Evolutionary conservation across 2,329 filamentous ascomycete species (phyloP), one percentile per base, ranked within the genome.

Genomic region (Raffaelea arxii): DNA sequence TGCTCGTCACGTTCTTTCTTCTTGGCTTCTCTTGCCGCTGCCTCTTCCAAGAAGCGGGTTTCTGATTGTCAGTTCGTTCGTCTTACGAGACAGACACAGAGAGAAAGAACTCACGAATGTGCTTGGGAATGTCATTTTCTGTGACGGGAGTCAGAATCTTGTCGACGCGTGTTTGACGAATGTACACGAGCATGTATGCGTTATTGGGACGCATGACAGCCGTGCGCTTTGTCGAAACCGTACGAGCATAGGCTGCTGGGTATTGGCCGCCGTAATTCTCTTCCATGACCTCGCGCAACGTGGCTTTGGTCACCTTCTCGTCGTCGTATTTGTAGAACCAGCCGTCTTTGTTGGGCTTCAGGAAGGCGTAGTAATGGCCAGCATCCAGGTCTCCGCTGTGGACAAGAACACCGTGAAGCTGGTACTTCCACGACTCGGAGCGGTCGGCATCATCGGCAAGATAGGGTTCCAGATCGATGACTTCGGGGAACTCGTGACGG

Each of bases 181-280:
- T 88, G 60, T 98, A 98, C 2, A 98, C 94, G 71, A 98, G 68
- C 92, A 98, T 98, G 71, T 98, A 98, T 5, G 92, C 94, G 62
- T 90, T 98, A 65, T 81, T 83, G 50, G 80, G 77, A 46, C 80
- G 74, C 66, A 82, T 75, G 56, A 79, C 63, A 2, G 78, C 76
- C 4, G 69, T 37, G 59, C 76, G 75, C 62, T 77, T 80, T 43
- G 73, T 69, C n/a, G 67, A 57, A 3, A 67, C 62, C 3, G 67
- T 59, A n/a, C 72, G 70, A 12, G 67, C 55, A 37, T 66, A 65
- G 10, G 71, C 69, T 2, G 46, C 21, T 24, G 67, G 70, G 59
- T 89, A 94, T 59, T 94, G 88, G 46, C 92, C 92, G 39, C 92
- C 92, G 64, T 87, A 98, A 64, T 97, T 98, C 54, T 98, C 94